phyloP scores from a whole-genome alignment of 2,329 filamentous ascomycete genomes.

The Pyrenophora graminea region DNA sequence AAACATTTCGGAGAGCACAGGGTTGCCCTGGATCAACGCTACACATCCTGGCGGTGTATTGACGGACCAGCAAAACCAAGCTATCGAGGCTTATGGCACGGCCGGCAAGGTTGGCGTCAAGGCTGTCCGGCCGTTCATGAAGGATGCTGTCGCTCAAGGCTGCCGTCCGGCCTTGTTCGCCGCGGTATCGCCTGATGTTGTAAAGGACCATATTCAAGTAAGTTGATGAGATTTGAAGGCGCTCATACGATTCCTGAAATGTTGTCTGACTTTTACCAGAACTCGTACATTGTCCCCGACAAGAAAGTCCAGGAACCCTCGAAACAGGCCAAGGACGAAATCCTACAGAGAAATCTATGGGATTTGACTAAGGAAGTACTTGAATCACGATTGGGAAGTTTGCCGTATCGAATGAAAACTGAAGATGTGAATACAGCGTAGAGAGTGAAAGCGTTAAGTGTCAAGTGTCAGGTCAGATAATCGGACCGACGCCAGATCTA shows the following conservation, averaged over 20 bases:
- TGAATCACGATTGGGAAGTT: constrained; percentile 46
- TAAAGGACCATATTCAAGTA: constrained; percentile 47
- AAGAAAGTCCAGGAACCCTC: constrained; percentile 52
- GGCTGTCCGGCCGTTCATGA: constrained; percentile 53
- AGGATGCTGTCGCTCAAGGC: constrained; percentile 54
- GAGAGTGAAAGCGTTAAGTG: background rate
- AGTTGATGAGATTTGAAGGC: background rate
- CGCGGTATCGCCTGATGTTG: constrained; percentile 51
- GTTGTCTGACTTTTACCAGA: constrained; percentile 28
- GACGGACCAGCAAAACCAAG: constrained; percentile 56
- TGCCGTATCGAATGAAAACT: constrained; percentile 36
- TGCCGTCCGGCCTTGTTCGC: constrained; percentile 56
- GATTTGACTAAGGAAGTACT: constrained; percentile 52
- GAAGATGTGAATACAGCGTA: constrained; percentile 10
- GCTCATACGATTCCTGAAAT: too few relatives aligned
- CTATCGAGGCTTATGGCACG: constrained; percentile 55
- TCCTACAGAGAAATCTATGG: constrained; percentile 53
- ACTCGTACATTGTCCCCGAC: constrained; percentile 56
- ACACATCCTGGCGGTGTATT: constrained; percentile 56
- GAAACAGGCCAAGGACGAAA: constrained; percentile 50
- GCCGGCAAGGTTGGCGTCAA: constrained; percentile 53
- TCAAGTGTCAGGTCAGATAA: background rate
- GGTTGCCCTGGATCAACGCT: constrained; percentile 54
- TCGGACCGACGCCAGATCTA: background rate
- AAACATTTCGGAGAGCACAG: constrained; percentile 36